Base-by-base conservation (phyloP, 129 eudicot species). In the Centaurea solstitialis region DNA sequence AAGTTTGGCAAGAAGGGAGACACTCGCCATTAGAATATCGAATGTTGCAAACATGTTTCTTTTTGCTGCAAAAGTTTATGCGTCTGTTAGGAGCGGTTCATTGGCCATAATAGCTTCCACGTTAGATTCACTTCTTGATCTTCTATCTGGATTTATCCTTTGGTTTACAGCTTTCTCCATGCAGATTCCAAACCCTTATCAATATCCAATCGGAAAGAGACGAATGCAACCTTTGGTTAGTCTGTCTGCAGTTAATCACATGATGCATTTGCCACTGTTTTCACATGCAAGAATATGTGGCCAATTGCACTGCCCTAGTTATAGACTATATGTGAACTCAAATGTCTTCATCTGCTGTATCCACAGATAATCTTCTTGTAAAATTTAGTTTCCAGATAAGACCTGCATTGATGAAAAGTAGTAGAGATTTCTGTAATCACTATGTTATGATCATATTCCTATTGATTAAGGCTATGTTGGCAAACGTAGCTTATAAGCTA, bases 171-270 rank as follows among this genome's bases (percentile, higher is more conserved):
- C 97, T 21, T 92, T 92, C 81, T 90, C 97, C 67, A 92, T 92
- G 97, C 92, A 91, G 75, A 82, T 87, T 22, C 89, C 88, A 65
- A 92, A 92, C 39, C 97, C 97, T 1, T 92, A 92, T 79, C 94
- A 83, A 45, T 92, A 92, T 85, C 97, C 97, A n/a, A 90, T 92
- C 57, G 97, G 97, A 39, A 92, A 92, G 87, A 90, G 85, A 74
- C 86, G 97, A 21, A 92, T 92, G 97, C 97, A 92, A 85, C 97
- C 97, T 66, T 78, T 92, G 94, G 97, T 92, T 68, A 88, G 97
- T 89, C 37, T 0, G 37, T 33, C 37, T 70, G 18, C 77, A 45
- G 68, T 39, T 57, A 59, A 24, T 66, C 43, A 41, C 64, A 15
- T 43, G 8, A 26, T 38, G 61, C 83, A 65, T 72, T 28, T 33